These are phyloP conservation scores for Phytomonas sp. DNA, from an alignment of 208 protist species.

Conservation along the genomic window DNA sequence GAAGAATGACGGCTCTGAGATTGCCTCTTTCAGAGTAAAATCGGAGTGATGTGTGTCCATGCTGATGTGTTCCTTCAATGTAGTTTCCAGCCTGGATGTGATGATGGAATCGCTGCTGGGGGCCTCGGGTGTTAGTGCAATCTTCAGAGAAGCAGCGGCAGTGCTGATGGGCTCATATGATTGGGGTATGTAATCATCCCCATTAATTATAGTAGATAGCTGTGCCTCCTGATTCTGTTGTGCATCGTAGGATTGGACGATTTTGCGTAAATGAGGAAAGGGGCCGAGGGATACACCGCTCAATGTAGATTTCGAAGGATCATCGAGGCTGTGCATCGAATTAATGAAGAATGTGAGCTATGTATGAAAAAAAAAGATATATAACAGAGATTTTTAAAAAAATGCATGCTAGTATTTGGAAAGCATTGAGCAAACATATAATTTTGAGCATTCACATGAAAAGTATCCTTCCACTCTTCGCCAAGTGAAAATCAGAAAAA, in stretches of 20 bases:
- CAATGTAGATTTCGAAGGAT: neutral
- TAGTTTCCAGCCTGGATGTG: neutral
- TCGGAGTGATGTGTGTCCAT: neutral
- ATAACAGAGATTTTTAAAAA: neutral
- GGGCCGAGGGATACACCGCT: neutral
- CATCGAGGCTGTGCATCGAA: neutral
- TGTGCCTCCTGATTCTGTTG: neutral
- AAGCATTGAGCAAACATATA: neutral
- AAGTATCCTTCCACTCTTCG: neutral
- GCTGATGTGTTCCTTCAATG: neutral
- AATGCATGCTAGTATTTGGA: neutral
- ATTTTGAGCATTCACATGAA: neutral
- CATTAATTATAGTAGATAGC: neutral
- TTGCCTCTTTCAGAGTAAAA: neutral
- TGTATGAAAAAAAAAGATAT: neutral
- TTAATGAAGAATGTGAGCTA: neutral
- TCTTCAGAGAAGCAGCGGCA: neutral
- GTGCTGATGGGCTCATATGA: neutral
- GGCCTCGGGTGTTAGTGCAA: neutral
- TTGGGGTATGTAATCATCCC: neutral
- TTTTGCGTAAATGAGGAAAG: neutral
- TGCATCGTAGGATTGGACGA: neutral
- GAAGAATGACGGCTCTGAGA: neutral
- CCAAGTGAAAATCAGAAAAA: neutral
- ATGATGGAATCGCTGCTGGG: neutral